Base-by-base conservation (phyloP, 2,329 filamentous ascomycete species). In the Botrytis porri region DNA sequence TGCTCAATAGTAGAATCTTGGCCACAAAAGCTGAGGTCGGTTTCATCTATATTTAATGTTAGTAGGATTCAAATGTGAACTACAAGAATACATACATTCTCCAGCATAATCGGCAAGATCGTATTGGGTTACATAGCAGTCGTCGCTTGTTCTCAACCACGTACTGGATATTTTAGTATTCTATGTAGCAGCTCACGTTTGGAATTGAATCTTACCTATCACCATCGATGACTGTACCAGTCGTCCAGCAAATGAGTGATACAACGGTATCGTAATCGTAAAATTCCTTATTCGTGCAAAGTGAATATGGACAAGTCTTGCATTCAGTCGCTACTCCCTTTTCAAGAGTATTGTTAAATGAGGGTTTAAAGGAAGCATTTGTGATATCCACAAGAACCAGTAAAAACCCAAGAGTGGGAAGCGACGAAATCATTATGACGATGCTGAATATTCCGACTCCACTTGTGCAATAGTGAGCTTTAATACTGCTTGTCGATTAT, bases 241-340 rank as follows among this genome's bases (percentile, higher is more conserved):
- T 59, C 22, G 77, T 77, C 77, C 77, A 78, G 57, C 77, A 78
- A 14, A 70, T 51, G 6, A 76, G 63, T 6, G 66, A 69, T n/a
- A 76, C 70, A 14, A 39, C 37, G 16, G 74, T 73, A 0, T 69
- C 43, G 51, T 75, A 74, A 4, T 69, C 35, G 51, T 77, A 77
- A 20, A 69, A 75, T 29, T 37, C 67, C 25, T 74, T 76, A 35
- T 77, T 78, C 2, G 74, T 74, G 65, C 77, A 78, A 12, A 77
- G 73, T 12, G 69, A 59, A 45, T 76, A 78, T 18, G 77, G 77
- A 72, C 77, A 77, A 18, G 75, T 76, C 32, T 78, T 77, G 45
- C 77, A 78, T 62, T 77, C 76, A 1, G 77, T 77, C 35, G 69
- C 54, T 2, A 78, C 73, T 4, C 72, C 76, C 12, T 9, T 6